Evolutionary conservation across 176 grass and related monocot species (phyloP), one percentile per base, ranked within the genome.

Genomic region (Panicum miliaceum): DNA sequence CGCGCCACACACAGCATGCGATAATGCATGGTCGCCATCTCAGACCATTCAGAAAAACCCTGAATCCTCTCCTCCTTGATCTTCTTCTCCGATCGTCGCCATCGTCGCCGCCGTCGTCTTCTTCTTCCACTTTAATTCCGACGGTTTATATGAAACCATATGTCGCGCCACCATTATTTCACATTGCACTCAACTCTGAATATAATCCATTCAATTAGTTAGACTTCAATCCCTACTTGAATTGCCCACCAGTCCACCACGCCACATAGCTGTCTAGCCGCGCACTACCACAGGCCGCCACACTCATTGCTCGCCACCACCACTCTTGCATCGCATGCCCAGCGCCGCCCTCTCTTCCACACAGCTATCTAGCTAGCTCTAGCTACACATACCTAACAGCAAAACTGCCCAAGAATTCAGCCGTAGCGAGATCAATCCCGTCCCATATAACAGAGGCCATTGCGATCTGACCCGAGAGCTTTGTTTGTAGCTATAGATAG

Each of bases 251-350:
- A 77, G 71, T 73, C 46, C 51, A 77, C 83, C 83, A 68, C 36
- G 77, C 76, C 37, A 72, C 40, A 26, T 25, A 71, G 68, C 41
- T 60, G 10, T 71, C 35, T 68, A 85, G 73, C 61, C 23, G 18
- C 66, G 83, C 73, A 85, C 83, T 85, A 68, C 47, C 27, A 25
- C 61, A 77, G 23, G 51, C 79, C 65, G 51, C 79, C 65, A 68
- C 38, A 77, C 82, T 77, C 73, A 77, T 84, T 84, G 41, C 48
- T 57, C 73, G 63, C 82, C 82, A 77, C 82, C 27, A 84, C 57
- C 4, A 0, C 61, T 34, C 61, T 35, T 35, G 36, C 36, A 20
- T 67, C 47, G 34, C 82, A 35, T 22, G 22, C 25, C 19, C 40
- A n/a, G 12, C 69, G 43, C 2, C 51, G 14, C 32, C 14, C 58